Percentiles rank a stretch among this genome's conserved stretches.
Conservation (phyloP, 257 asterid genomes). For the Solanum phureja region DNA sequence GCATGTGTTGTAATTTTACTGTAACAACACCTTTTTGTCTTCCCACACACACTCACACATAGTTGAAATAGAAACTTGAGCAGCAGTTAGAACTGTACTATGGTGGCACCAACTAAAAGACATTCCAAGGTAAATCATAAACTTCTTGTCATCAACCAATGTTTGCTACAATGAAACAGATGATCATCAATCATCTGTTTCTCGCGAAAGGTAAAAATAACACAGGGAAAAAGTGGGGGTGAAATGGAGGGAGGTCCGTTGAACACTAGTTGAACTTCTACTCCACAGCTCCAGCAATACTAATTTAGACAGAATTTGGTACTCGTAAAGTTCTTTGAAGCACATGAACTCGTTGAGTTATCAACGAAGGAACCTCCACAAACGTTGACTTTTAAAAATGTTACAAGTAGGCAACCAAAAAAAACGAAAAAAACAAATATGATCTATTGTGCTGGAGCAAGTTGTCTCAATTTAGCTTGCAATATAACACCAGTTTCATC, state of each 20-base stretch:
- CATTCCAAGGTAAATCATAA: background rate
- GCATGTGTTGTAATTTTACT: background rate
- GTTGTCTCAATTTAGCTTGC: conserved; percentile 63
- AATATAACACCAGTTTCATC: conserved; percentile 71
- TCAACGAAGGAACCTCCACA: background rate
- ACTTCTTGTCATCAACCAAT: background rate
- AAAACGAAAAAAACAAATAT: no score
- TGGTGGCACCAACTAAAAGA: background rate
- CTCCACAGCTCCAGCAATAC: background rate
- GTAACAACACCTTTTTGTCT: background rate
- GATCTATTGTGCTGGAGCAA: conserved; percentile 35
- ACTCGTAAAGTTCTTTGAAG: background rate
- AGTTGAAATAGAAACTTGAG: background rate
- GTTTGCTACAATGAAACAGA: background rate
- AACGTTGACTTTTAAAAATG: no score
- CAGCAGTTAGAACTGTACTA: background rate
- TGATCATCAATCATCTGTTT: background rate
- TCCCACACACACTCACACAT: background rate
- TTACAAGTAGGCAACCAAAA: no score
- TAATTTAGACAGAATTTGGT: background rate
- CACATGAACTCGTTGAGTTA: background rate
- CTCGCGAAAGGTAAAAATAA: background rate
- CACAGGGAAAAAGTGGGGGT: background rate
- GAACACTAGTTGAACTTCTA: background rate
- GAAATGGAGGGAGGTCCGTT: background rate